Evolutionary conservation across 768 basidiomycete genomes (phyloP).

Genomic region (Galerina sulciceps): DNA sequence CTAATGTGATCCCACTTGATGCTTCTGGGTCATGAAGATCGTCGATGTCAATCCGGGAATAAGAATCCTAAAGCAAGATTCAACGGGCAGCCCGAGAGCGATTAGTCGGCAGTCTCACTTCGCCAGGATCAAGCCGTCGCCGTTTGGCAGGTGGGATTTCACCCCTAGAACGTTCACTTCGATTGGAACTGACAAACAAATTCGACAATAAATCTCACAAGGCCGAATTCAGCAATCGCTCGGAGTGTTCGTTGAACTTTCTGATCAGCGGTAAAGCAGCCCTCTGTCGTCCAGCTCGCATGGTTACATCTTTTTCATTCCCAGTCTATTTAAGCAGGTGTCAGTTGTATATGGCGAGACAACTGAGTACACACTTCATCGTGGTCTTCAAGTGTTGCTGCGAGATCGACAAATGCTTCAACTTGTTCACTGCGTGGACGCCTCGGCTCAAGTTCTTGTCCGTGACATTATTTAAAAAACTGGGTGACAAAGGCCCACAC

Average conservation of each 20-base stretch:
- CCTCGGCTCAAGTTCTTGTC: conserved; percentile 77
- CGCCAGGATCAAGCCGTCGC: conserved; percentile 47
- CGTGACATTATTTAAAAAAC: neutral
- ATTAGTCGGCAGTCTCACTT: conserved; percentile 36
- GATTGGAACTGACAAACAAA: conserved; percentile 5
- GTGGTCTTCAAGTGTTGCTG: conserved; percentile 90
- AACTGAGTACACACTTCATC: conserved; percentile 59
- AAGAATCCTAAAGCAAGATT: conserved; percentile 34
- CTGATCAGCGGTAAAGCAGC: conserved; percentile 91
- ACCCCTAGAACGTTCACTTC: conserved; percentile 40
- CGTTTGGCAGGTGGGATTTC: conserved; percentile 65
- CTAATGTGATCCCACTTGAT: conserved; percentile 72
- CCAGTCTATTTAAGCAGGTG: conserved; percentile 62
- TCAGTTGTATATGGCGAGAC: neutral
- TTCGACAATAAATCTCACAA: conserved; percentile 44
- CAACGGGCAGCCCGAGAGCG: neutral
- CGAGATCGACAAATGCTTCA: conserved; percentile 82
- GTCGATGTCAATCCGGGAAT: conserved; percentile 75
- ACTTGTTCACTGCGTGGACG: conserved; percentile 66
- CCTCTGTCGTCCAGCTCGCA: conserved; percentile 92
- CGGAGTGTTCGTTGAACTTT: conserved; percentile 98
- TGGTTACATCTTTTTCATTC: conserved; percentile 89
- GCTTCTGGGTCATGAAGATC: conserved; percentile 78
- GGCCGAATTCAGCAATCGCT: conserved; percentile 81
- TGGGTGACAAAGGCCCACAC: conserved; percentile 21